Evolutionary conservation across 2,329 filamentous ascomycete genomes (phyloP).

Genomic region (Colletotrichum camelliae): DNA sequence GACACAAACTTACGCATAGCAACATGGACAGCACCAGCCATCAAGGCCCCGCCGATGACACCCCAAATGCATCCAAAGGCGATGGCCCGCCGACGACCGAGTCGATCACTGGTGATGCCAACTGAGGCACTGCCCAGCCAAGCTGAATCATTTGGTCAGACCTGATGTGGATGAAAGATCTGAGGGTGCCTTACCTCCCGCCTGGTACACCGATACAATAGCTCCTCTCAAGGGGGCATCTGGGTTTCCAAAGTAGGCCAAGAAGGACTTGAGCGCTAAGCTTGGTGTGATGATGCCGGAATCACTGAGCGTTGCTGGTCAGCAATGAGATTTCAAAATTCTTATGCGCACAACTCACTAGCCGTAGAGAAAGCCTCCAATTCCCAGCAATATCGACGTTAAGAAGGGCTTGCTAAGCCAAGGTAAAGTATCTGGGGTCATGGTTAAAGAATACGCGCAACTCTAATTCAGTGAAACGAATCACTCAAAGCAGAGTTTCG

Average conservation of each 20-base stretch:
- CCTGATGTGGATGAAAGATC: too few relatives aligned
- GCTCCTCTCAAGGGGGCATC: slow-evolving; percentile 39
- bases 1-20: slow-evolving; percentile 35
- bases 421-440: neutral
- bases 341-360: slow-evolving; percentile 30
- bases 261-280: slow-evolving; percentile 39
- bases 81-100: slow-evolving; percentile 43
- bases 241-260: slow-evolving; percentile 38
- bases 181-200: slow-evolving; percentile 32
- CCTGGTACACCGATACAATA: slow-evolving; percentile 46
- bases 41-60: slow-evolving; percentile 41
- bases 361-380: slow-evolving; percentile 46
- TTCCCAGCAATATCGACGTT: slow-evolving; percentile 42
- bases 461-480: neutral
- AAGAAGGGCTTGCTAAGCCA: slow-evolving; percentile 44
- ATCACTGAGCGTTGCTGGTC: slow-evolving; percentile 31
- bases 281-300: slow-evolving; percentile 48
- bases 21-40: slow-evolving; percentile 45
- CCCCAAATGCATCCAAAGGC: slow-evolving; percentile 45
- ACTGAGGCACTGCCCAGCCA: slow-evolving; percentile 46
- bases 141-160: slow-evolving; percentile 24
- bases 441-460: neutral
- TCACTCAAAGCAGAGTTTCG: neutral
- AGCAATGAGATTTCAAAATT: neutral
- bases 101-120: slow-evolving; percentile 39